phyloP scores from a whole-genome alignment of 1,284 basidiomycete genomes.

The Phellinidium pouzarii region DNA sequence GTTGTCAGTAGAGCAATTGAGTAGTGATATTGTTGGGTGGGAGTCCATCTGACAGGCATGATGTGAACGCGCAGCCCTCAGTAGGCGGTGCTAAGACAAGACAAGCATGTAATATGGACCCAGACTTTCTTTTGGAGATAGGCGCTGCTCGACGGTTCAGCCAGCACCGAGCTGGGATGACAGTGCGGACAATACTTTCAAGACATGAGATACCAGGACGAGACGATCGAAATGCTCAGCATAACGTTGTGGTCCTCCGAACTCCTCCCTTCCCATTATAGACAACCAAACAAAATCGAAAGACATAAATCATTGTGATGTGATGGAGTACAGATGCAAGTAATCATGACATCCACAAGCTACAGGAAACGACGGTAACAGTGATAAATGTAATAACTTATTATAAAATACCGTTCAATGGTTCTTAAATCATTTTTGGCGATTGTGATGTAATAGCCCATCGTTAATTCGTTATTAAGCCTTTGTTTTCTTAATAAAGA shows the following conservation, averaged over 20 bases:
- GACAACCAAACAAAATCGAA: no score
- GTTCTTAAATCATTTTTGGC: not conserved
- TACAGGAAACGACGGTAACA: not conserved
- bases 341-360: constrained; percentile 2
- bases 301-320: not conserved
- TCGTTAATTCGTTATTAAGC: constrained; percentile 2
- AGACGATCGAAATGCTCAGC: no score
- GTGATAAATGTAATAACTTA: not conserved
- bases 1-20: not conserved
- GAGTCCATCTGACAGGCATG: constrained; percentile 8
- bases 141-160: no score
- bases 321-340: not conserved
- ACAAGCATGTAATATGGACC: not conserved
- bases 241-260: no score
- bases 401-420: not conserved
- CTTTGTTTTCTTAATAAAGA: constrained; percentile 45
- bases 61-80: not conserved
- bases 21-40: not conserved
- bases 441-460: not conserved
- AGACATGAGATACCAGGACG: no score
- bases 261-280: no score
- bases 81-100: not conserved
- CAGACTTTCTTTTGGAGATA: not conserved
- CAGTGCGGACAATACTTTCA: no score
- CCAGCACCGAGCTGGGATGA: no score